Base-by-base conservation (phyloP, 768 basidiomycete genomes). In the Mycena epipterygia region DNA sequence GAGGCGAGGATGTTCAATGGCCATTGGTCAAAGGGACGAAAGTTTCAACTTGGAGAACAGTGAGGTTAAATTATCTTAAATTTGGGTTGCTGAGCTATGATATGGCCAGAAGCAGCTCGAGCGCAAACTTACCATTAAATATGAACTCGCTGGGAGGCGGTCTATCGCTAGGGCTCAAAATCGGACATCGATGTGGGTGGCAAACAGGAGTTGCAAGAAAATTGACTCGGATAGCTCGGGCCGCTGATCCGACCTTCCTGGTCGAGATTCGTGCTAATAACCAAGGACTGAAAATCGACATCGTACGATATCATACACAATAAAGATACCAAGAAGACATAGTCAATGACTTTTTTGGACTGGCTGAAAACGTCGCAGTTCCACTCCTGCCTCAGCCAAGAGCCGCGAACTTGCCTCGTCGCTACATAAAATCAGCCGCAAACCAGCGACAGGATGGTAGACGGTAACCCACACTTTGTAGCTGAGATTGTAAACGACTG, bases 401-500 rank as follows among this genome's bases (percentile, higher is more conserved):
- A 97, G 85, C 57, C 79, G 82, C 3, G 95, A 94, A 0, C 94
- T 95, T 3, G 91, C 93, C 51, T 93, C 93, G 74, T 98, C 96
- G 48, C 94, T 95, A 74, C n/a, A 71, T 61, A 5, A 59, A 35
- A 52, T 60, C 29, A 69, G 51, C 37, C 5, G 56, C 39, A n/a
- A n/a, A n/a, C n/a, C n/a, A n/a, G 55, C 19, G 44, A 44, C 52
- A 16, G 29, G 49, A 37, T 17, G 25, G 23, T 32, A 6, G 19
- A 32, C 2, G 21, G 25, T 53, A 19, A 86, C 93, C 75, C 73
- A 95, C 98, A 99, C 95, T 85, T 95, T 96, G 81, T 99, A 99
- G 59, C 91, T 91, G 63, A 98, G 83, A 78, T 96, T 97, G 79
- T 99, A 99, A 6, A 99, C 94, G 5, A 99, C 97, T 66, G 91